Evolutionary conservation across 2,329 filamentous ascomycete species (phyloP), one percentile per base, ranked within the genome.

Genomic region (Lecanicillium sp.): DNA sequence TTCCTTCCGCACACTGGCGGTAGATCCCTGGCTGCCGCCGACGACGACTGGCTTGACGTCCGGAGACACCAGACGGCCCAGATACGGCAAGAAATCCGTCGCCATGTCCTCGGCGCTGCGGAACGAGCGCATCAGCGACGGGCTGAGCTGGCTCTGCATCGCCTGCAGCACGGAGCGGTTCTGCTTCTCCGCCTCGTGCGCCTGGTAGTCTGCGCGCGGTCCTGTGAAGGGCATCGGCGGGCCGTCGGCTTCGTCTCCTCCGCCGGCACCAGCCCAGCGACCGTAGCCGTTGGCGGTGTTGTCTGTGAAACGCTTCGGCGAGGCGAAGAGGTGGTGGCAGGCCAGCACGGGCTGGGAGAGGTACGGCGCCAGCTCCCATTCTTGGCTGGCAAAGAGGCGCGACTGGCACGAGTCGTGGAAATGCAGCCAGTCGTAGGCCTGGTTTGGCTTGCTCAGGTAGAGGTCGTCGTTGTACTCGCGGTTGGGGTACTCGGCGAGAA

Each of bases 401-500:
- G 81, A 80, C 17, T 87, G 87, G 46, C 94, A 80, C 1, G 71
- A 68, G 52, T 97, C 92, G 60, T 96, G 86, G 61, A 98, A 97
- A 58, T 94, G 72, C 40, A 98, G 75, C 92, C 92, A 98, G 54
- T 96, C 90, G 59, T 95, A 94, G 1, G 87, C 87, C 57, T 75
- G 67, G 48, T 83, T 80, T 0, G 94, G 94, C 56, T 98, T 98
- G 25, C 81, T 85, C 22, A 98, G 78, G 49, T 87, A 83, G 1
- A 81, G 84, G 59, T 98, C 92, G 57, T 98, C 92, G 64, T 96
- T 94, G 61, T 84, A 98, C 15, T 88, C 81, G 50, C 88, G 85
- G 30, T 78, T 79, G 0, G 90, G 88, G 58, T 95, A 98, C 48
- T 84, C 76, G 17, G 84, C 71, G 54, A 96, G 95, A 50, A 94